These are phyloP conservation scores for Grosmannia clavigera DNA, from an alignment of 2,329 filamentous ascomycete genomes.

Conservation along the genomic window DNA sequence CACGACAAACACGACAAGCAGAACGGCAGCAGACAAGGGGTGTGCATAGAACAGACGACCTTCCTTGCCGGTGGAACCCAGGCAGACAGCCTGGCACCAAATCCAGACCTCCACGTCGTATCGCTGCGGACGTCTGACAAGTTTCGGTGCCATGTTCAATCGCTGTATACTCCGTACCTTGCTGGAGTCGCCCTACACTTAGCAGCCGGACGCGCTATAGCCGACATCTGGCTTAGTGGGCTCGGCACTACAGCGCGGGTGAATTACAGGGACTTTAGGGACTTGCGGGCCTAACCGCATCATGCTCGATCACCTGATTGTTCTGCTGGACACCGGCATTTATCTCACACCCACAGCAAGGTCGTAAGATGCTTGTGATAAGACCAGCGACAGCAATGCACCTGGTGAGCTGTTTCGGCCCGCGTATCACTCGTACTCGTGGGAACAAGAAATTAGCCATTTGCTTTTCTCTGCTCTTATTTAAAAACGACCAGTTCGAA, in stretches of 20 bases:
- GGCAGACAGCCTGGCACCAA: not conserved
- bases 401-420: not conserved
- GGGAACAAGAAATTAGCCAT: not conserved
- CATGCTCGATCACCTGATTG: not conserved
- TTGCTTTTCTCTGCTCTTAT: too few relatives aligned
- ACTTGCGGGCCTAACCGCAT: not conserved
- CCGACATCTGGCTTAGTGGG: too few relatives aligned
- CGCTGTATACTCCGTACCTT: too few relatives aligned
- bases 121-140: not conserved
- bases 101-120: not conserved
- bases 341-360: not conserved
- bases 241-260: not conserved
- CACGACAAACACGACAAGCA: not conserved
- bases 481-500: not conserved
- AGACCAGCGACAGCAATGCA: not conserved
- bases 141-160: not conserved
- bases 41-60: not conserved
- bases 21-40: too few relatives aligned
- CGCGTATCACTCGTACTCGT: not conserved
- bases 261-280: not conserved
- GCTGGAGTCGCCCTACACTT: too few relatives aligned
- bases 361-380: not conserved
- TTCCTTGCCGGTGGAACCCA: not conserved
- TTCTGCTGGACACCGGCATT: not conserved
- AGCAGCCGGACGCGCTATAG: too few relatives aligned